phyloP scores from a whole-genome alignment of 2,329 filamentous ascomycete genomes.

The Cytospora piceicola region DNA sequence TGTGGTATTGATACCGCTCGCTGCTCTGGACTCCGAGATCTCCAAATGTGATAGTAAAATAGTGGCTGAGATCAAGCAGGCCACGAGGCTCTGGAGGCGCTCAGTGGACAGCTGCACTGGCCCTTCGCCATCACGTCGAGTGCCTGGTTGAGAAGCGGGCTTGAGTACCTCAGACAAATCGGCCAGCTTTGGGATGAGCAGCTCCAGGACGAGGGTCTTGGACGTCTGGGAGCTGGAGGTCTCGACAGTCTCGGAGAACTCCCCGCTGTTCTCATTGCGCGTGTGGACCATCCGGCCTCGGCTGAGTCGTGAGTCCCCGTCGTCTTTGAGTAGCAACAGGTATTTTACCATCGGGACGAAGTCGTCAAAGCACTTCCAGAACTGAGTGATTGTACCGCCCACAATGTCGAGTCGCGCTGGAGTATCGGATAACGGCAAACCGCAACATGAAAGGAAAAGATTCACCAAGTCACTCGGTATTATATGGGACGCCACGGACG shows the following conservation, averaged over 20 bases:
- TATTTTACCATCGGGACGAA: conserved; percentile 55
- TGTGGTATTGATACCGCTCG: conserved; percentile 51
- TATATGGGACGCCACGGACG: conserved; percentile 65
- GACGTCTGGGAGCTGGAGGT: conserved; percentile 45
- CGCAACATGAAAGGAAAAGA: conserved; percentile 72
- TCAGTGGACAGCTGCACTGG: conserved; percentile 55
- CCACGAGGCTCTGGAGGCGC: conserved; percentile 56
- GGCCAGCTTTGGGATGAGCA: conserved; percentile 57
- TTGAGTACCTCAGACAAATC: conserved; percentile 52
- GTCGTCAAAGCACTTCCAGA: conserved; percentile 50
- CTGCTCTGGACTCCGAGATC: conserved; percentile 52
- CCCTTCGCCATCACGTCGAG: conserved; percentile 47
- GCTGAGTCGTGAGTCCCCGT: conserved; percentile 14
- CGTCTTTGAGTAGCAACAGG: conserved; percentile 55
- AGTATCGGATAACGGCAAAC: conserved; percentile 45
- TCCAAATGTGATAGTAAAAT: conserved; percentile 53
- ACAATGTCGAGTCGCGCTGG: conserved; percentile 43
- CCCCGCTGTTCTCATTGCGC: neutral
- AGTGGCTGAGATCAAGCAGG: conserved; percentile 50
- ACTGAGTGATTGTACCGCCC: conserved; percentile 54
- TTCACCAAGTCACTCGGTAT: conserved; percentile 68
- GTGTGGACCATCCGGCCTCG: neutral
- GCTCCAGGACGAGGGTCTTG: conserved; percentile 57
- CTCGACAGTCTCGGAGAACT: conserved; percentile 6
- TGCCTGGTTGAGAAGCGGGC: conserved; percentile 45